phyloP scores from a whole-genome alignment of 345 rosid genomes.

The Acer negundo region DNA sequence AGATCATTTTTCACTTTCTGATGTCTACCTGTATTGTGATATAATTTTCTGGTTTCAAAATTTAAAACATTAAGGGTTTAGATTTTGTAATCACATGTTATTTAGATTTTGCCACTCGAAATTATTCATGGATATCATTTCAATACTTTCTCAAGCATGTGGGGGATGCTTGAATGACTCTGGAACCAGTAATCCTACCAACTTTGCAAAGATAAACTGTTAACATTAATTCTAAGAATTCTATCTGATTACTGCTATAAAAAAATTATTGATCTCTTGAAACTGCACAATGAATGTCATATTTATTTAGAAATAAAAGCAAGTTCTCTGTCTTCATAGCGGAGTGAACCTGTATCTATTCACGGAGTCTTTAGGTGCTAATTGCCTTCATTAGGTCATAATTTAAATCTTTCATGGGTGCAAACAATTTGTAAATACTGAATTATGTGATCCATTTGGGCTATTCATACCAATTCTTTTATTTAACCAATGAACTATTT shows the following conservation, averaged over 20 bases:
- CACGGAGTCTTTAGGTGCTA: background rate
- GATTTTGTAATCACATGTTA: background rate
- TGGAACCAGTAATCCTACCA: background rate
- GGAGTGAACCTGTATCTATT: background rate
- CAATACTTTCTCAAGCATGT: background rate
- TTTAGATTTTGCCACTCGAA: background rate
- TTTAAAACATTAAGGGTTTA: background rate
- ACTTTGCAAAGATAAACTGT: background rate
- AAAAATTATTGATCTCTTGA: too few species aligned
- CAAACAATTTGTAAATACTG: background rate
- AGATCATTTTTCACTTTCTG: constrained; percentile 8
- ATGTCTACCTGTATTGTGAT: background rate
- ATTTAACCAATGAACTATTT: background rate
- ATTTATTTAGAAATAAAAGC: background rate
- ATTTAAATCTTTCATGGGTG: background rate
- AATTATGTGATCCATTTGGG: background rate
- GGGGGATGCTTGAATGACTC: background rate
- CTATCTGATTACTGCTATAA: background rate
- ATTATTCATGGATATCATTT: background rate
- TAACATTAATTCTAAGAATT: background rate
- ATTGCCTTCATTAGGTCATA: background rate
- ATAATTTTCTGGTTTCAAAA: background rate
- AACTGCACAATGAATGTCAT: too few species aligned
- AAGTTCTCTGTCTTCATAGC: background rate
- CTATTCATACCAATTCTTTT: background rate